Evolutionary conservation across 179 eudicot genomes (phyloP), one percentile per base, ranked within the genome.

Genomic region (Amaranthus tricolor): DNA sequence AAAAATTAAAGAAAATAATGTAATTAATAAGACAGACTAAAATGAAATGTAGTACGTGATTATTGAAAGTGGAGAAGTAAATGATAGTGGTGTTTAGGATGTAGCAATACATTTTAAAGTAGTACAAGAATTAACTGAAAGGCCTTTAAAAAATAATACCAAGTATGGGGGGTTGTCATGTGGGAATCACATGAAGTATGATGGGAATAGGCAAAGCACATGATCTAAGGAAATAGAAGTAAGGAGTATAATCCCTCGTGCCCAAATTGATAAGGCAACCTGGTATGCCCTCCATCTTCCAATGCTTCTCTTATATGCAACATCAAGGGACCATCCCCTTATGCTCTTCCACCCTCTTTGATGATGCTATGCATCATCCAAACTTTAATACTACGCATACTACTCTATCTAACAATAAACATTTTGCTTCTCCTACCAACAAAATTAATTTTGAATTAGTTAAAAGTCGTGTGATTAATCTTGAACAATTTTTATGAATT

Each of bases 261-360:
- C 79, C 77, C 58, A 68, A 66, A 50, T 80, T 31, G 11, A 21
- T 20, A 52, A 66, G 77, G 80, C 79, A 76, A 71, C 80, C 83
- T 76, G 70, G 74, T 77, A 68, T 72, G 74, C 75, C 77, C 61
- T 76, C 77, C 83, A 77, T 80, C 76, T 65, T 79, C 79, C 19
- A 49, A 45, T 81, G 80, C 77, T 53, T 73, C 75, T 68, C 48
- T 62, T 48, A 48, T 13, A 6, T 31, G 14, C 80, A 66, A 67
- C 83, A 66, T 60, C 14, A 57, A 51, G 53, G 77, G 72, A 47
- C 83, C 76, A 56, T 70, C 70, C 44, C 53, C 40, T 62, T 62
- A 62, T 63, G 67, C 19, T 63, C 50, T 63, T 44, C 11, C 11
- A 63, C 11, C 5, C 67, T 63, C 49, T 19, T 63, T 43, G 11